phyloP scores from a whole-genome alignment of 2,329 filamentous ascomycete genomes.

The Phoma sp. region DNA sequence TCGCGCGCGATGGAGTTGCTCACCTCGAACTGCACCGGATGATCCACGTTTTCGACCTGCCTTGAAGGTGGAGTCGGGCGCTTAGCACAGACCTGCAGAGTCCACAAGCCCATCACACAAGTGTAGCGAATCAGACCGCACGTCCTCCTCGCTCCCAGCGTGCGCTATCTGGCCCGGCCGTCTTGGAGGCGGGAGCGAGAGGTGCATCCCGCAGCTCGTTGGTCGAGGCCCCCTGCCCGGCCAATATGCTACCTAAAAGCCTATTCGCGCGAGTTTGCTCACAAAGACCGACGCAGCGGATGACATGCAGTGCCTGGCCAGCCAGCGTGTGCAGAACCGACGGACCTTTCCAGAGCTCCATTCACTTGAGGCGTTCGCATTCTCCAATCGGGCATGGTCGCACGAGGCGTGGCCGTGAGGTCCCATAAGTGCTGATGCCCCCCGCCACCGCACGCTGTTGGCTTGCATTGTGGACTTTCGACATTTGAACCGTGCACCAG shows the following conservation, averaged over 20 bases:
- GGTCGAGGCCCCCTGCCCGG: slow-evolving; percentile 35
- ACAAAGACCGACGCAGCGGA: slow-evolving; percentile 25
- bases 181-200: slow-evolving; percentile 25
- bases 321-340: slow-evolving; percentile 23
- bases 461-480: slow-evolving; percentile 18
- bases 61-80: slow-evolving; percentile 34
- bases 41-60: slow-evolving; percentile 16
- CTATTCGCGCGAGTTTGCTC: slow-evolving; percentile 36
- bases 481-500: slow-evolving; percentile 7
- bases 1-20: slow-evolving; percentile 21
- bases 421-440: slow-evolving; percentile 37
- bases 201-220: slow-evolving; percentile 41
- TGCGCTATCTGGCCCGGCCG: slow-evolving; percentile 30
- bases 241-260: slow-evolving; percentile 36
- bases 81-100: slow-evolving; percentile 31
- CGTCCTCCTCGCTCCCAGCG: slow-evolving; percentile 17
- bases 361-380: slow-evolving; percentile 21
- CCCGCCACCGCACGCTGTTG: slow-evolving; percentile 38
- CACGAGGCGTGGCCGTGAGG: slow-evolving; percentile 27
- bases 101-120: slow-evolving; percentile 37
- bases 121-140: slow-evolving; percentile 26
- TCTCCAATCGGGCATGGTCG: slow-evolving; percentile 22
- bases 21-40: slow-evolving; percentile 13
- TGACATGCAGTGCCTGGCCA: slow-evolving; percentile 40
- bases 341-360: slow-evolving; percentile 13